A percentile compares a stretch with the other conserved stretches of the same genome.
phyloP scores from a whole-genome alignment of 2,329 filamentous ascomycete species.

The Seiridium unicorne region DNA sequence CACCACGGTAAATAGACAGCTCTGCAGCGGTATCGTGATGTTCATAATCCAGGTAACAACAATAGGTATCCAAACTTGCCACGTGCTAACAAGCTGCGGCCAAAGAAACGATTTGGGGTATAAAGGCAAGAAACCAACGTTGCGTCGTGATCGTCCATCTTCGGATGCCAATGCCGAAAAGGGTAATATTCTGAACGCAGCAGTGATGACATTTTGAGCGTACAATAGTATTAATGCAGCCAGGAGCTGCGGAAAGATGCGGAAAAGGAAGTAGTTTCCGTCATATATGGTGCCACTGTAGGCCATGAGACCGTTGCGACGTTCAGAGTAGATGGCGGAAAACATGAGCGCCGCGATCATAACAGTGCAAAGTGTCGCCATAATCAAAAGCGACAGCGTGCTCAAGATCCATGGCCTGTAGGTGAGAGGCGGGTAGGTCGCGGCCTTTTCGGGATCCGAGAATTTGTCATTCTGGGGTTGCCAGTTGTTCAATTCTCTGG shows the following conservation, averaged over 20 bases:
- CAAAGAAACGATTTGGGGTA: conserved; percentile 69
- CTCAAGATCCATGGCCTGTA: conserved; percentile 73
- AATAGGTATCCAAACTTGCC: conserved; percentile 64
- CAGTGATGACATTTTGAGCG: conserved; percentile 70
- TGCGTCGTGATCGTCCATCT: conserved; percentile 55
- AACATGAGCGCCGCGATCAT: conserved; percentile 75
- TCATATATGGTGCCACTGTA: conserved; percentile 69
- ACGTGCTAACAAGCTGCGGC: conserved; percentile 58
- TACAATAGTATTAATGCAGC: conserved; percentile 72
- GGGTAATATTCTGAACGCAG: conserved; percentile 74
- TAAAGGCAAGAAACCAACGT: conserved; percentile 67
- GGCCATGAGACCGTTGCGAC: conserved; percentile 61
- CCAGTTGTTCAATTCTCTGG: conserved; percentile 29
- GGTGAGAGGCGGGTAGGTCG: conserved; percentile 52
- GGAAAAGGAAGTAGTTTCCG: conserved; percentile 78
- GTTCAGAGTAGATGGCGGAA: conserved; percentile 65
- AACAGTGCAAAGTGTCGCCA: conserved; percentile 61
- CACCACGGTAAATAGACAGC: conserved; percentile 69
- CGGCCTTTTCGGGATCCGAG: conserved; percentile 32
- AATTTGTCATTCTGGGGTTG: conserved; percentile 19
- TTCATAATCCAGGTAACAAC: conserved; percentile 74
- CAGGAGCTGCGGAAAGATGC: conserved; percentile 78
- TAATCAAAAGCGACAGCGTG: conserved; percentile 57
- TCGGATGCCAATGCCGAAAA: conserved; percentile 75
- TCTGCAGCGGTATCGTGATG: conserved; percentile 79